Evolutionary conservation across 371 early-diverging fungal species (phyloP).

Genomic region (Zychaea mexicana): DNA sequence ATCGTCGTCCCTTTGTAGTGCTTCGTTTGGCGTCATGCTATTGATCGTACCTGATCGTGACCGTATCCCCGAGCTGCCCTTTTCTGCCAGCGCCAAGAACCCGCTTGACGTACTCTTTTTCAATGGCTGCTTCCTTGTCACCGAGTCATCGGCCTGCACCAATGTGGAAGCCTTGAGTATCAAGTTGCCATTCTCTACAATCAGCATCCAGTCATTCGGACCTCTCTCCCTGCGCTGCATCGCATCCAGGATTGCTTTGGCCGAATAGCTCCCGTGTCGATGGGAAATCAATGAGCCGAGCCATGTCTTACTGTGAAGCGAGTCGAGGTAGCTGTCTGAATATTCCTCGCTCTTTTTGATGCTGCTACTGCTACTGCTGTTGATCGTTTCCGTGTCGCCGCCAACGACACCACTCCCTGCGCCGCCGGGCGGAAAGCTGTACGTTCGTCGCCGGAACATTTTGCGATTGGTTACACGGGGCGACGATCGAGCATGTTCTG

Average conservation of each 20-base stretch:
- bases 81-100: constrained; percentile 21
- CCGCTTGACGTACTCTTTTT: constrained; percentile 19
- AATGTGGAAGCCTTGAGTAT: constrained; percentile 32
- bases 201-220: constrained; percentile 22
- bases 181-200: constrained; percentile 20
- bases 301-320: constrained; percentile 33
- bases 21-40: constrained; percentile 2
- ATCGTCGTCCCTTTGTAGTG: constrained; percentile 8
- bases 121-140: constrained; percentile 4
- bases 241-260: constrained; percentile 30
- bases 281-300: constrained; percentile 36
- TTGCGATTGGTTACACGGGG: constrained; percentile 21
- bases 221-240: constrained; percentile 16
- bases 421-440: constrained; percentile 43
- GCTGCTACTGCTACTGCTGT: background rate
- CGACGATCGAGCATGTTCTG: constrained; percentile 2
- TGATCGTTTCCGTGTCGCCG: constrained; percentile 10
- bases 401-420: background rate
- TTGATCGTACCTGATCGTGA: constrained; percentile 22
- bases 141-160: constrained; percentile 15
- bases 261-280: constrained; percentile 27
- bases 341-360: constrained; percentile 4
- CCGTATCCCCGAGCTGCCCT: constrained; percentile 20
- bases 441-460: constrained; percentile 32
- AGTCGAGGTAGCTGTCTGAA: constrained; percentile 18